Percentiles rank a stretch among this genome's conserved stretches.
Conservation (phyloP, 108 stramenopile species). For the Seminavis robusta region DNA sequence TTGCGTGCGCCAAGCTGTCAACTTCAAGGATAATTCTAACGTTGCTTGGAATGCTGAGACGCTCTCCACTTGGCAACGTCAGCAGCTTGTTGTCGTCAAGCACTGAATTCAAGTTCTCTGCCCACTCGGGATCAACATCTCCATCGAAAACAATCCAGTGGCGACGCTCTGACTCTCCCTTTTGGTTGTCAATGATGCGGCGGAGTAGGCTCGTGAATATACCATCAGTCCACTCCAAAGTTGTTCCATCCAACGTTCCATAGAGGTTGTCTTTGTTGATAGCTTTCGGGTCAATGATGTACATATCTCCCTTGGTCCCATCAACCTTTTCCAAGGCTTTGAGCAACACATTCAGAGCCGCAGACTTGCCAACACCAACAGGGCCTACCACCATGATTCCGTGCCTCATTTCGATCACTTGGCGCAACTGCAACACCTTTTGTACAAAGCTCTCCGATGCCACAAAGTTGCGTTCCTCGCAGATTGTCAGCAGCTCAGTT, state of each 20-base stretch:
- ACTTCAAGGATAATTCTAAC: conserved; percentile 92
- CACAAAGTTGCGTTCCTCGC: conserved; percentile 50
- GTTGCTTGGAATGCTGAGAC: conserved; percentile 84
- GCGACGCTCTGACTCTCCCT: conserved; percentile 87
- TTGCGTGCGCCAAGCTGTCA: conserved; percentile 93
- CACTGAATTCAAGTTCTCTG: conserved; percentile 56
- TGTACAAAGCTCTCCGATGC: conserved; percentile 82
- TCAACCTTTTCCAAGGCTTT: conserved; percentile 81
- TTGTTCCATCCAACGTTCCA: conserved; percentile 94
- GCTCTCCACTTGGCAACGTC: conserved; percentile 94
- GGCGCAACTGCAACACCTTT: conserved; percentile 94
- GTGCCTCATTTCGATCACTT: conserved; percentile 93
- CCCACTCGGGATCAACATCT: conserved; percentile 83
- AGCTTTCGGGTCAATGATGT: conserved; percentile 97
- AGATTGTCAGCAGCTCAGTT: conserved; percentile 62
- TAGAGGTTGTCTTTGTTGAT: conserved; percentile 90
- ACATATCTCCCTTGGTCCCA: conserved; percentile 86
- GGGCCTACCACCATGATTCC: conserved; percentile 97
- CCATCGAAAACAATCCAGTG: conserved; percentile 98
- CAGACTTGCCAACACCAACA: conserved; percentile 76
- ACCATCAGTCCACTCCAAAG: conserved; percentile 99
- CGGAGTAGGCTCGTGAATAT: conserved; percentile 89
- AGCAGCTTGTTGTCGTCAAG: conserved; percentile 97
- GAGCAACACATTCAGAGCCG: conserved; percentile 74
- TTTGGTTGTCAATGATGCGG: conserved; percentile 86